These are phyloP conservation scores for Cornus suecica DNA, from an alignment of 148 eudicot genomes.

Conservation along the genomic window DNA sequence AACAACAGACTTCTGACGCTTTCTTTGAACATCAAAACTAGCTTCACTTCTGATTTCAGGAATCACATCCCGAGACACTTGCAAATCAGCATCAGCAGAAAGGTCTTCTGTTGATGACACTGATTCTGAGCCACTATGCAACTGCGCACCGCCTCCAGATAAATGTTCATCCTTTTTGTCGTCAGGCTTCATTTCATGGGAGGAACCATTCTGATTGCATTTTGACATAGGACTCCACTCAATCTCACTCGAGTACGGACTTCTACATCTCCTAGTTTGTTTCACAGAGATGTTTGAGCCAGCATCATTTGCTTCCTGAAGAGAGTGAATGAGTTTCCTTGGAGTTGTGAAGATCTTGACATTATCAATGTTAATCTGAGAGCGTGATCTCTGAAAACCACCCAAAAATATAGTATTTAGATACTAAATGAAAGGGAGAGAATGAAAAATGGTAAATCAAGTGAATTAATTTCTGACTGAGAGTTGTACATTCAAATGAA, in stretches of 20 bases:
- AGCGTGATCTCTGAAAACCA: constrained; percentile 54
- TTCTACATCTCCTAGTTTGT: constrained; percentile 37
- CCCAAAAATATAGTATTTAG: background rate
- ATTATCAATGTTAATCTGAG: constrained; percentile 47
- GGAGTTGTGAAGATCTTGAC: constrained; percentile 69
- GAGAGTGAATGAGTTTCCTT: constrained; percentile 70
- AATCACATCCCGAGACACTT: constrained; percentile 18
- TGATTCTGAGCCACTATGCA: constrained; percentile 49
- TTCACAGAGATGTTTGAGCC: constrained; percentile 33
- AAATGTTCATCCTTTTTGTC: constrained; percentile 18
- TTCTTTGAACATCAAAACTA: constrained; percentile 16
- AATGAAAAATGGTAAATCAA: background rate
- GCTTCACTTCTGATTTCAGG: constrained; percentile 22
- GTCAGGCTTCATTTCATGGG: constrained; percentile 15
- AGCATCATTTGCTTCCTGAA: constrained; percentile 57
- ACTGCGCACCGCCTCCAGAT: constrained; percentile 22
- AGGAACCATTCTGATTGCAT: constrained; percentile 28
- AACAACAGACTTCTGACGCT: constrained; percentile 18
- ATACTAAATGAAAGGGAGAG: background rate
- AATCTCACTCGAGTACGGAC: constrained; percentile 40
- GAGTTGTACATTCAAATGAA: background rate
- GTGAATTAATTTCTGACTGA: background rate
- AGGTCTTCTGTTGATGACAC: constrained; percentile 67
- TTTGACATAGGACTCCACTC: constrained; percentile 43
- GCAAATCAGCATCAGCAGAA: constrained; percentile 14